Base-by-base conservation (phyloP, 1,284 basidiomycete species). In the Schizophyllum amplum region DNA sequence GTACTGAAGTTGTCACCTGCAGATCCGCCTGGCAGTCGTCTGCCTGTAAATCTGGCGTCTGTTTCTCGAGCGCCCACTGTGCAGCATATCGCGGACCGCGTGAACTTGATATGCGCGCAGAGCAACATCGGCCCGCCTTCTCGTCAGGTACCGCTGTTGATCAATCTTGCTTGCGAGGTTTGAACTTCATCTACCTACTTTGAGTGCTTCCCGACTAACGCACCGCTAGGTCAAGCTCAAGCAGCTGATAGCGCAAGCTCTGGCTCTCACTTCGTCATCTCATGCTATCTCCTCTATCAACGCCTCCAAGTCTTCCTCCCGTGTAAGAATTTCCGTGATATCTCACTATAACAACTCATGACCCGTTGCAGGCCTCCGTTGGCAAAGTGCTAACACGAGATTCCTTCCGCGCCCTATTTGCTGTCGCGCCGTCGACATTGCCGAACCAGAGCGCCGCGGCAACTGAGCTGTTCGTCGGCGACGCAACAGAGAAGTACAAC, bases 141-240 rank as follows among this genome's bases (percentile, higher is more conserved):
- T 4, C 82, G 82, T 52, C 71, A 74, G 5, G 89, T 89, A 1
- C 75, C 86, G 15, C 76, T 82, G 4, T 72, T 92, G 4, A 79
- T 91, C 75, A 81, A 84, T 69, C 78, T 89, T 50, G 90, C 89
- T 1, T 86, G 86, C 64, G 88, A 92, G 74, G 87, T 87, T 47
- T 24, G 47, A 27, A 33, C 52, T 13, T 20, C 26, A 46, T 25
- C 26, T 22, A 24, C 51, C 26, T 56, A 54, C 52, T 56, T 59
- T 42, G 58, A 42, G 17, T 46, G 46, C 0, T 54, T 22, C 51
- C 54, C 21, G 23, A 51, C 55, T 60, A 5, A 60, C n/a, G 11
- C 20, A 1, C 7, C 51, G 42, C 24, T 56, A 90, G 88, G 86
- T 86, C 7, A 90, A 90, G 66, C 75, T 92, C 6, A 92, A 92